These are phyloP conservation scores for Sextonia rubra DNA, from an alignment of 164 flowering plant genomes.

Conservation along the genomic window DNA sequence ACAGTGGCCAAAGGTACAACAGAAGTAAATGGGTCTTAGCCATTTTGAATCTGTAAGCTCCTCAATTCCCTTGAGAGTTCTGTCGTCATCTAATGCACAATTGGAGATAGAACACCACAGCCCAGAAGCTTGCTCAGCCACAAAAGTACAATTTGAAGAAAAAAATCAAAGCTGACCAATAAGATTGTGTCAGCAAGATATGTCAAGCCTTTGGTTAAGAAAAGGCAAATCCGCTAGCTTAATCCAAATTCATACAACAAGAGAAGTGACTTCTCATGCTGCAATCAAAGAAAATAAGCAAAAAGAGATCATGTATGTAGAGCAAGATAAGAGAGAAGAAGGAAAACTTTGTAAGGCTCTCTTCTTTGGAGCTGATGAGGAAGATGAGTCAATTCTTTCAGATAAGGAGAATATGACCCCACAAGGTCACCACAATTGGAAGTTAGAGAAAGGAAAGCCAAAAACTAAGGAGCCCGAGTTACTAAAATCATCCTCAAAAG, in stretches of 20 bases:
- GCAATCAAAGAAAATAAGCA: background rate
- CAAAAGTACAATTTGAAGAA: slow-evolving; percentile 14
- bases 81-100: slow-evolving; percentile 9
- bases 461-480: slow-evolving; percentile 22
- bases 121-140: slow-evolving; percentile 6
- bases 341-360: no score
- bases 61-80: slow-evolving; percentile 15
- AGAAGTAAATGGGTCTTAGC: no score
- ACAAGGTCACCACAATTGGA: slow-evolving; percentile 19
- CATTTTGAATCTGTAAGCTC: slow-evolving; percentile 26
- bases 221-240: slow-evolving; percentile 49
- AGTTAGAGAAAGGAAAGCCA: slow-evolving; percentile 21
- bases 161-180: slow-evolving; percentile 21
- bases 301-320: slow-evolving; percentile 20
- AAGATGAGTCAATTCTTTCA: slow-evolving; percentile 49
- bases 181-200: slow-evolving; percentile 18
- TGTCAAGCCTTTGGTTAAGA: slow-evolving; percentile 50
- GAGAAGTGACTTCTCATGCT: slow-evolving; percentile 5
- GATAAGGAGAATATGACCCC: slow-evolving; percentile 67
- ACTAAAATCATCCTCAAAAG: slow-evolving; percentile 25
- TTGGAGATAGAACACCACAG: slow-evolving; percentile 17
- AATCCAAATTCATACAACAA: slow-evolving; percentile 34
- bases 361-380: no score
- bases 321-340: no score
- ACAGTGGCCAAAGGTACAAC: no score